A percentile compares a stretch with the other conserved stretches of the same genome.
Evolutionary conservation across 148 eudicot genomes (phyloP).

Genomic region (Fallopia convolvulus): DNA sequence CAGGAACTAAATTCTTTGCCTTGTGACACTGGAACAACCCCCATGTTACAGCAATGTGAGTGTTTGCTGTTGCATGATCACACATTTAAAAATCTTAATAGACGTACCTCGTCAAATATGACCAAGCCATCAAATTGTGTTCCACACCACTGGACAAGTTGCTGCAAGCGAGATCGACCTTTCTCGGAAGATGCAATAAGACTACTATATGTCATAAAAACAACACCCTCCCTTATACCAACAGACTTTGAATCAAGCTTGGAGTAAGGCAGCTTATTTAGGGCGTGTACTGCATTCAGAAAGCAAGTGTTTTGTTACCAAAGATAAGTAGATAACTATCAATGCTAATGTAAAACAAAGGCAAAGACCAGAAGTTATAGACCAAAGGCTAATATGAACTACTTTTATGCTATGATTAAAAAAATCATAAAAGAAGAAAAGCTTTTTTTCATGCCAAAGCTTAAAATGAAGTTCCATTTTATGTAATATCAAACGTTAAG

Average conservation of each 20-base stretch:
- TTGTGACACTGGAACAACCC: slow-evolving; percentile 72
- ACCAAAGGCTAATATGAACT: slow-evolving; percentile 1
- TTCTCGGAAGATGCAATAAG: slow-evolving; percentile 98
- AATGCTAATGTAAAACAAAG: background rate
- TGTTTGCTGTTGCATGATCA: background rate
- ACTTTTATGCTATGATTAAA: background rate
- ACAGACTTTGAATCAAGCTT: slow-evolving; percentile 93
- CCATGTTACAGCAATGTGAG: background rate
- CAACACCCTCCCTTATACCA: slow-evolving; percentile 88
- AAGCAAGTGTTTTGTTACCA: background rate
- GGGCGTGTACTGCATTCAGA: slow-evolving; percentile 73
- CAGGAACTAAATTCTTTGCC: slow-evolving; percentile 96
- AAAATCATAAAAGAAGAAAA: background rate
- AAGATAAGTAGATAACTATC: background rate
- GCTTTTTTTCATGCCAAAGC: background rate
- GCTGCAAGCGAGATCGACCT: slow-evolving; percentile 87
- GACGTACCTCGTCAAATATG: slow-evolving; percentile 88
- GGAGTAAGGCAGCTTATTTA: slow-evolving; percentile 93
- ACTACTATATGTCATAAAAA: slow-evolving; percentile 91
- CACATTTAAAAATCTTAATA: background rate
- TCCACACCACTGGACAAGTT: slow-evolving; percentile 98
- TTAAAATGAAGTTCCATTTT: background rate
- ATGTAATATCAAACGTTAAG: background rate
- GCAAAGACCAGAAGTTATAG: background rate
- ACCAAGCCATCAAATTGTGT: slow-evolving; percentile 70